These are phyloP conservation scores for Mucor velutinosus DNA, from an alignment of 371 early-diverging fungal species.

Conservation along the genomic window DNA sequence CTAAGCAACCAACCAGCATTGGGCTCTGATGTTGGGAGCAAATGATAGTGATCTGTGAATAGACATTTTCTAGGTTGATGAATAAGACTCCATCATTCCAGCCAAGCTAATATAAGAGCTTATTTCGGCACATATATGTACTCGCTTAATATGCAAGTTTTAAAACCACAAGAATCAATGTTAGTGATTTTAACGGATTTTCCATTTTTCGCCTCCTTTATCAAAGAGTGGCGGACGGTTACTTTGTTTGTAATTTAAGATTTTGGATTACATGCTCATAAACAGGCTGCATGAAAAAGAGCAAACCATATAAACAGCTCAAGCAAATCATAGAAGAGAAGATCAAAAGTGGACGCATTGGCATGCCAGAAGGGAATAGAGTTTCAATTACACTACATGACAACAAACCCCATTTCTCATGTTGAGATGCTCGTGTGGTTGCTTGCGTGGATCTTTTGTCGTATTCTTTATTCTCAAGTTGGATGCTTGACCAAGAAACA, in stretches of 20 bases:
- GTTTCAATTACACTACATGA: neutral
- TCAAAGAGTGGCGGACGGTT: neutral
- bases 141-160: neutral
- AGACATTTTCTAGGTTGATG: too few relatives aligned
- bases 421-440: neutral
- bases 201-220: neutral
- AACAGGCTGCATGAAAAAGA: neutral
- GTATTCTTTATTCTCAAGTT: neutral
- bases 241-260: neutral
- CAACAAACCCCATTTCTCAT: neutral
- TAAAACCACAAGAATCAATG: neutral
- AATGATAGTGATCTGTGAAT: too few relatives aligned
- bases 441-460: neutral
- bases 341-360: too few relatives aligned
- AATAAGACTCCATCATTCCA: too few relatives aligned
- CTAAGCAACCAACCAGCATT: too few relatives aligned
- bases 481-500: too few relatives aligned
- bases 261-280: neutral
- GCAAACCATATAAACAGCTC: neutral
- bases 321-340: neutral
- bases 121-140: too few relatives aligned
- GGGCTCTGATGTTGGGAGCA: too few relatives aligned
- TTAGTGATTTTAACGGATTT: neutral
- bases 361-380: neutral
- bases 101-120: too few relatives aligned